A percentile compares a stretch with the other conserved stretches of the same genome.
Evolutionary conservation across 2,329 filamentous ascomycete species (phyloP).

Genomic region (Geosmithia flava): DNA sequence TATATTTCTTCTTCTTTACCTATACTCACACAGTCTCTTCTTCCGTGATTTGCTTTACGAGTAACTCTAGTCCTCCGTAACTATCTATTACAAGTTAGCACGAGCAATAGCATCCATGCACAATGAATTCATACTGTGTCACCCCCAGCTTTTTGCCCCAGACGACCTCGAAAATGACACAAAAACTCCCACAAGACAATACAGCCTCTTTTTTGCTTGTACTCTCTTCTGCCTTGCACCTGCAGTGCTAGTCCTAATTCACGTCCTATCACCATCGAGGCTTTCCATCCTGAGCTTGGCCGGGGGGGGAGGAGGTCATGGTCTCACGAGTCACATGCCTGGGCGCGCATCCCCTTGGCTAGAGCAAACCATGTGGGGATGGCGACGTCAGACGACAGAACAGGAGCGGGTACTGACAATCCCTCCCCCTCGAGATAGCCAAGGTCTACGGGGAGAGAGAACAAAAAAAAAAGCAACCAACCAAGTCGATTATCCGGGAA

Average conservation of each 20-base stretch:
- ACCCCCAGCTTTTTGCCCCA: not conserved
- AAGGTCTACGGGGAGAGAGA: too few relatives aligned
- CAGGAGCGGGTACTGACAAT: not conserved
- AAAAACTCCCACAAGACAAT: too few relatives aligned
- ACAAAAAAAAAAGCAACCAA: too few relatives aligned
- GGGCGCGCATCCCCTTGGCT: not conserved
- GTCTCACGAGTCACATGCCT: not conserved
- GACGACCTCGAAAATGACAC: too few relatives aligned
- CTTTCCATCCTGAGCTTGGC: not conserved
- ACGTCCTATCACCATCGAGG: not conserved
- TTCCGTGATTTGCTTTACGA: too few relatives aligned
- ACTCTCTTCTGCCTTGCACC: too few relatives aligned
- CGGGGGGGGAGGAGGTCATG: too few relatives aligned
- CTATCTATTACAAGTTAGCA: not conserved
- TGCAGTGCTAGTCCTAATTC: not conserved
- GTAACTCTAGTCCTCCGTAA: too few relatives aligned
- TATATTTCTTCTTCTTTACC: too few relatives aligned
- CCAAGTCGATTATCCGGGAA: too few relatives aligned
- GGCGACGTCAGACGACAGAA: constrained; percentile 1
- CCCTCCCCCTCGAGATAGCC: not conserved
- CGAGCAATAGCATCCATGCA: not conserved
- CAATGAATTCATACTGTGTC: not conserved
- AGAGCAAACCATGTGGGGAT: not conserved
- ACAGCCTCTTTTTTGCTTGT: not conserved
- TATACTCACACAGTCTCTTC: too few relatives aligned